Base-by-base conservation (phyloP, 108 stramenopile species). In the Cyclostephanos invisitatus region DNA sequence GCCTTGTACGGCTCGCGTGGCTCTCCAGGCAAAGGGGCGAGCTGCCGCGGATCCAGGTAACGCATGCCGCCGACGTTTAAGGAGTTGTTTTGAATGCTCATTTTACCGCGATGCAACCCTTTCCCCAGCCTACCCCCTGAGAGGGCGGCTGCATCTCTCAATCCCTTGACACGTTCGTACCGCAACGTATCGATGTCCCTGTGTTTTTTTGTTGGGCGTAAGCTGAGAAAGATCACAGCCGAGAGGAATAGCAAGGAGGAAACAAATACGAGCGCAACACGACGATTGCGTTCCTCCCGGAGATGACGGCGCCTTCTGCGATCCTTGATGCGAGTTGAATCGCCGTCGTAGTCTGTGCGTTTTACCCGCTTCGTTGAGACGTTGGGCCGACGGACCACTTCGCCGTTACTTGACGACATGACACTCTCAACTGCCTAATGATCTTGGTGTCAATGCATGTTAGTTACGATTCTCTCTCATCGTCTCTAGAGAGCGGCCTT, bases 41-140 rank as follows among this genome's bases (percentile, higher is more conserved):
- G 67, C 38, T 79, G 78, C 22, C 78, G 60, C 20, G 78, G 78
- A 64, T 79, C 78, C 48, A 68, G 50, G 36, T 79, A 79, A 24
- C 78, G 60, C 62, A 68, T 79, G 11, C 44, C 69, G 2, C 24
- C 51, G 22, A 66, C 25, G 40, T 59, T 77, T 22, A 65, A 29
- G 48, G 51, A 18, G 32, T 40, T n/a, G 48, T 62, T 36, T 37
- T 24, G 0, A 49, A 29, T 9, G 29, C 25, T 24, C 60, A 0
- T 21, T 29, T 47, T 27, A 24, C 62, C 37, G 29, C 62, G 35
- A 28, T 61, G 58, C 57, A 35, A 22, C 27, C 25, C 22, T 62
- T 63, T 32, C 60, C 51, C 12, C 51, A 53, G 63, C 21, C 40
- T 56, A 7, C 27, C 60, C 24, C 53, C 53, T 0, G 53, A 32